Conservation (phyloP, 1,139 yeast species). For the Blastobotrys arbuscula region DNA sequence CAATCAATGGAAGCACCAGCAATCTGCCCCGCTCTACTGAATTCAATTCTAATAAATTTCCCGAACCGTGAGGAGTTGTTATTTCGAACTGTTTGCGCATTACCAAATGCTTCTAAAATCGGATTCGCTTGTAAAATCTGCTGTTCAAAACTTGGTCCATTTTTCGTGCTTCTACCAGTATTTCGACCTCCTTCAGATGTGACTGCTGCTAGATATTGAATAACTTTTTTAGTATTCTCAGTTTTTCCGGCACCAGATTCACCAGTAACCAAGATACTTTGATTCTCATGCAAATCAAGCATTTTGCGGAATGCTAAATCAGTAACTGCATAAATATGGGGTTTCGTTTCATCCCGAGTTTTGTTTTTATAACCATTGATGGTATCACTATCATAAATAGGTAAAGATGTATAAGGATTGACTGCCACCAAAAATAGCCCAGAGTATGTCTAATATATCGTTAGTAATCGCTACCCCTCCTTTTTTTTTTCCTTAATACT, state of each 20-base stretch:
- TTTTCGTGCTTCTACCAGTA: conserved; percentile 2
- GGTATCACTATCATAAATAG: conserved; percentile 63
- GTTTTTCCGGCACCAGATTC: conserved; percentile 99
- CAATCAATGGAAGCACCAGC: conserved; percentile 92
- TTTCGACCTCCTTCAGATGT: conserved; percentile 33
- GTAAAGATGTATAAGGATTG: conserved; percentile 77
- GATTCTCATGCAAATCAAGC: conserved; percentile 66
- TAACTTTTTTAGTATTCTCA: conserved; percentile 92
- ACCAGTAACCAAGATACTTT: conserved; percentile 91
- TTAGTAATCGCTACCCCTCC: not conserved
- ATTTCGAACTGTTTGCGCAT: conserved; percentile 92
- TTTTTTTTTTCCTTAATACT: conserved; percentile 32
- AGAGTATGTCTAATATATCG: conserved; percentile 43
- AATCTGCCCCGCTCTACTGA: conserved; percentile 55
- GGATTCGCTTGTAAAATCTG: conserved; percentile 94
- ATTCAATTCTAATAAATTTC: conserved; percentile 85
- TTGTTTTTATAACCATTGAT: conserved; percentile 49
- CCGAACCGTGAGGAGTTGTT: conserved; percentile 97
- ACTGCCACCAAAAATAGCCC: conserved; percentile 94
- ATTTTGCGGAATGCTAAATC: conserved; percentile 81
- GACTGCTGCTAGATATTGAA: conserved; percentile 83
- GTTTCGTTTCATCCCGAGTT: conserved; percentile 48
- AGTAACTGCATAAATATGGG: conserved; percentile 90
- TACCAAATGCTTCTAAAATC: conserved; percentile 92
- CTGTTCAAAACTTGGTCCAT: conserved; percentile 52